Conservation (phyloP, 768 basidiomycete species). For the Saitozyma sp. region DNA sequence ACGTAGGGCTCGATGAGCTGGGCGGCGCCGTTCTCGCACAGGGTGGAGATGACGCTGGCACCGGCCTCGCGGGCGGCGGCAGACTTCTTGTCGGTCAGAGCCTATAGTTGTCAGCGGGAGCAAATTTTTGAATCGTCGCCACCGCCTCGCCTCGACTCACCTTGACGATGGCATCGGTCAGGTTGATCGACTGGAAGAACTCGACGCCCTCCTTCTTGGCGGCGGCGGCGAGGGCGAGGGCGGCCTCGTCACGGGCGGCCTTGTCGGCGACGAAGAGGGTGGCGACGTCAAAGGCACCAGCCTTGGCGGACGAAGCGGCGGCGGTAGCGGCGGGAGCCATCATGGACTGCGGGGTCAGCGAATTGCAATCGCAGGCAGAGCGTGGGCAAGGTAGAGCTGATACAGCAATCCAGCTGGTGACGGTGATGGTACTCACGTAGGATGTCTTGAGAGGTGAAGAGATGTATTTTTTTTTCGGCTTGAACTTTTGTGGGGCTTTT, state of each 20-base stretch:
- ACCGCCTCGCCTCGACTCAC: constrained; percentile 31
- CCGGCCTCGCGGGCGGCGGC: constrained; percentile 88
- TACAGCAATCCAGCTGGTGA: too few species aligned
- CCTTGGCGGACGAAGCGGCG: constrained; percentile 65
- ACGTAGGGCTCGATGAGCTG: constrained; percentile 86
- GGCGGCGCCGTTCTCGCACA: constrained; percentile 69
- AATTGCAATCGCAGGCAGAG: too few species aligned
- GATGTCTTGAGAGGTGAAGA: too few species aligned
- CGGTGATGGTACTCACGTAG: too few species aligned
- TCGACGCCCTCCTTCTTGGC: constrained; percentile 82
- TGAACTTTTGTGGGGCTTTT: too few species aligned
- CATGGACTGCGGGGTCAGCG: constrained; percentile 11
- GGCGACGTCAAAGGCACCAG: constrained; percentile 62
- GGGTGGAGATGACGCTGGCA: constrained; percentile 65
- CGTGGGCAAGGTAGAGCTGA: too few species aligned
- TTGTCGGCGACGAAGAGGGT: constrained; percentile 84
- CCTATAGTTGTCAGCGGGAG: constrained; percentile 52
- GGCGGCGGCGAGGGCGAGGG: constrained; percentile 66
- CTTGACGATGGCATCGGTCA: constrained; percentile 72
- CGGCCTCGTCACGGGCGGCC: constrained; percentile 71
- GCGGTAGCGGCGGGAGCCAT: constrained; percentile 63
- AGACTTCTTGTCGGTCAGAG: constrained; percentile 92
- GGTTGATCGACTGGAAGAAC: constrained; percentile 68
- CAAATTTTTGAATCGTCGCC: background rate
- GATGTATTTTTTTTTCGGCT: too few species aligned